phyloP scores from a whole-genome alignment of 2,329 filamentous ascomycete genomes.

The Paramyrothecium roridum region DNA sequence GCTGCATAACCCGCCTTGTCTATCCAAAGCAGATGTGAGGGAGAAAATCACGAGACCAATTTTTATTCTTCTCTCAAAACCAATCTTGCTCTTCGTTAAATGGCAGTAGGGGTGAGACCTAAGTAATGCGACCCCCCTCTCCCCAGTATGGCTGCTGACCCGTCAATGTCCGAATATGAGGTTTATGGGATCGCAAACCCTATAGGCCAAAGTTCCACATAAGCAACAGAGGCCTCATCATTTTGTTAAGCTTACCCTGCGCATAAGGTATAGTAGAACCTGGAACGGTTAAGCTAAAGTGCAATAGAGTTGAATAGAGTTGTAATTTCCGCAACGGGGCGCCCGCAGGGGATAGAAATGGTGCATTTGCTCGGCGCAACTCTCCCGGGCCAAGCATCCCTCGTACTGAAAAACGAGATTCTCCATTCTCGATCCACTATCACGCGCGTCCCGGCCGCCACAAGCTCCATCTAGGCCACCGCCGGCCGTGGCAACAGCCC shows the following conservation, averaged over 20 bases:
- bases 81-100: no score
- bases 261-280: background rate
- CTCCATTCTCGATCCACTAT: background rate
- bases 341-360: background rate
- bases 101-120: no score
- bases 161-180: no score
- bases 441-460: background rate
- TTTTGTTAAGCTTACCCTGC: background rate
- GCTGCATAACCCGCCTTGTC: no score
- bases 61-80: no score
- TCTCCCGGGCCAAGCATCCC: background rate
- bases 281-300: background rate
- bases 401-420: background rate
- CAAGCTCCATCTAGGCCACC: background rate
- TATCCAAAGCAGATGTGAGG: no score
- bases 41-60: no score
- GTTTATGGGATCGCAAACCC: no score
- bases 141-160: no score
- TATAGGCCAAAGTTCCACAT: no score
- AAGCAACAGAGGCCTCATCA: no score
- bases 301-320: background rate
- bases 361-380: background rate
- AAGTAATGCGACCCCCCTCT: no score
- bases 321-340: background rate
- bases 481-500: background rate